These are phyloP conservation scores for Saururus chinensis DNA, from an alignment of 164 flowering plant species.

Conservation along the genomic window DNA sequence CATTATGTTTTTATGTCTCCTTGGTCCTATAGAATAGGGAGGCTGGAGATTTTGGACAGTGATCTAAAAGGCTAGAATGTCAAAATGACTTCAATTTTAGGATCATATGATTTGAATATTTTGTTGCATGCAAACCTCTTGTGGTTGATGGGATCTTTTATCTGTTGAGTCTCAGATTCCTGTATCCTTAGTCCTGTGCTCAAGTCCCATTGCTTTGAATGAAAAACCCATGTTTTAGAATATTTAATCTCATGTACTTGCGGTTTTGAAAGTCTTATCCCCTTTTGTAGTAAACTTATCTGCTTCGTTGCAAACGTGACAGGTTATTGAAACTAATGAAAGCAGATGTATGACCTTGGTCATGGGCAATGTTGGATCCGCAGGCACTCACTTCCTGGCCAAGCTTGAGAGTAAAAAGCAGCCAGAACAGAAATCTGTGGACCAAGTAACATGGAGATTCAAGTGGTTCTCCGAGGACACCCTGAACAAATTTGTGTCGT, in stretches of 20 bases:
- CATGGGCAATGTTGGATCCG: constrained; percentile 15
- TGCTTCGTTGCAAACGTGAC: constrained; percentile 9
- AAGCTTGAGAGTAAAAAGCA: constrained; percentile 4
- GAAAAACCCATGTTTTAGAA: too few relatives aligned
- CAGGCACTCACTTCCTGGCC: constrained; percentile 1
- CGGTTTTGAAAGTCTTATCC: background rate
- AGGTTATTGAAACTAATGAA: constrained; percentile 48
- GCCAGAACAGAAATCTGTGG: constrained; percentile 4
- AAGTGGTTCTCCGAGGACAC: constrained; percentile 59
- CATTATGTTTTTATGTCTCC: too few relatives aligned
- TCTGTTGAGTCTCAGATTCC: too few relatives aligned
- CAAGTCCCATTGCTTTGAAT: too few relatives aligned
- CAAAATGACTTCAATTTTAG: too few relatives aligned
- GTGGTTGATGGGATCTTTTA: too few relatives aligned
- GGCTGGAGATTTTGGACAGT: too few relatives aligned
- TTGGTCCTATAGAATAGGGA: too few relatives aligned
- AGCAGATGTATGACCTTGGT: constrained; percentile 33
- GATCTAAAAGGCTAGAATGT: too few relatives aligned
- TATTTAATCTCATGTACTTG: too few relatives aligned
- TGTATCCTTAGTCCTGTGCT: too few relatives aligned
- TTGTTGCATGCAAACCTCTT: too few relatives aligned
- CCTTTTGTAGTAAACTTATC: background rate
- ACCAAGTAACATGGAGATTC: constrained; percentile 39
- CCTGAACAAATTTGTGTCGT: constrained; percentile 40
- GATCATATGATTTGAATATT: background rate